These are phyloP conservation scores for Fragaria vesca DNA, from an alignment of 306 rosid genomes.

Conservation along the genomic window DNA sequence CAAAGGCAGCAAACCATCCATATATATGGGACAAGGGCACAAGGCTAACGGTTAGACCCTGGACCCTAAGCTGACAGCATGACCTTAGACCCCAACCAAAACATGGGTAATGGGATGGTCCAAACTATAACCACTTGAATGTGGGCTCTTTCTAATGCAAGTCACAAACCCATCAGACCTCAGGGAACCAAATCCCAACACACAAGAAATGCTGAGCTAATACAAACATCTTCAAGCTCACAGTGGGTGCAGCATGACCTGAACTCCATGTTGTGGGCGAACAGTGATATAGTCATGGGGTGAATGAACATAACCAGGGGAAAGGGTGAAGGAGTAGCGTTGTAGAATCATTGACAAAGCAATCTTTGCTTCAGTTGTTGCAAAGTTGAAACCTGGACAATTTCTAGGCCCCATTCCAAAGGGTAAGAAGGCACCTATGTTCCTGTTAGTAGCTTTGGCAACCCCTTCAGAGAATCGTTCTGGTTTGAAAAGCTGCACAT, in stretches of 20 bases:
- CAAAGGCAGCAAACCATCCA: too few species aligned
- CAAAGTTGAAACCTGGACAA: slow-evolving; percentile 10
- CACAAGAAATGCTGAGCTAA: not conserved
- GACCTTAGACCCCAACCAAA: too few species aligned
- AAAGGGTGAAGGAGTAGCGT: not conserved
- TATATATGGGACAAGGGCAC: too few species aligned
- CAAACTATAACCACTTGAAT: not conserved
- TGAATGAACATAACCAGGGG: slow-evolving; percentile 11
- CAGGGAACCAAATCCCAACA: not conserved
- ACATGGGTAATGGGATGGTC: not conserved
- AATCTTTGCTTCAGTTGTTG: not conserved
- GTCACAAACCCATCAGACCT: not conserved
- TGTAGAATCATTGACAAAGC: not conserved
- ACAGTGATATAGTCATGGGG: not conserved
- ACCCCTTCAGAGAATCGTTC: not conserved
- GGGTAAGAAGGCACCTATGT: slow-evolving; percentile 9
- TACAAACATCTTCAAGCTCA: not conserved
- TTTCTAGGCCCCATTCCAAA: slow-evolving; percentile 27
- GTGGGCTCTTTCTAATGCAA: not conserved
- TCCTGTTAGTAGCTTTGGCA: not conserved
- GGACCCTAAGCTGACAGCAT: too few species aligned
- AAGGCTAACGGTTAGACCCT: too few species aligned
- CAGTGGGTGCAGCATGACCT: slow-evolving; percentile 5
- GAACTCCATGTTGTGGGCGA: slow-evolving; percentile 18
- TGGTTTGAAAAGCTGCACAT: not conserved